A percentile compares a stretch with the other conserved stretches of the same genome.
Evolutionary conservation across 495 filamentous ascomycete genomes (phyloP).

Genomic region (Stereocaulon alpinum): DNA sequence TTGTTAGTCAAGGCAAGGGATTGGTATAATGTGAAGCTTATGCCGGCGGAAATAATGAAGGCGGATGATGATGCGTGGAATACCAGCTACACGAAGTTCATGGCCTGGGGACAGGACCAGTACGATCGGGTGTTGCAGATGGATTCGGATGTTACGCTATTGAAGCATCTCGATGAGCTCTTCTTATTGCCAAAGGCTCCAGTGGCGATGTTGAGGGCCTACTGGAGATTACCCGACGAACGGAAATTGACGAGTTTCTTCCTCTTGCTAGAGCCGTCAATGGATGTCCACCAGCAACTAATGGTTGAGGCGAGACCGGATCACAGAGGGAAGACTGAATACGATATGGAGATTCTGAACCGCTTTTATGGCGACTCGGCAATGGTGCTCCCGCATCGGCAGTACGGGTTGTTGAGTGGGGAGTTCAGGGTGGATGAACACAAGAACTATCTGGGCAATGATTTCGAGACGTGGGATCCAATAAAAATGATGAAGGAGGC

Average conservation of each 20-base stretch:
- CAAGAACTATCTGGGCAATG: conserved; percentile 49
- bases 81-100: conserved; percentile 56
- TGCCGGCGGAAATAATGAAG: conserved; percentile 49
- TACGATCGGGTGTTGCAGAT: conserved; percentile 59
- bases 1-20: conserved; percentile 50
- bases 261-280: conserved; percentile 54
- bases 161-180: conserved; percentile 57
- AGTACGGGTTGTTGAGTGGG: conserved; percentile 57
- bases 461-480: conserved; percentile 59
- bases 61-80: conserved; percentile 43
- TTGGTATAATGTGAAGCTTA: conserved; percentile 49
- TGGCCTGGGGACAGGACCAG: conserved; percentile 58
- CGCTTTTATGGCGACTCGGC: conserved; percentile 54
- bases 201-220: conserved; percentile 58
- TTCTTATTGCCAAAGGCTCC: conserved; percentile 55
- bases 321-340: conserved; percentile 31
- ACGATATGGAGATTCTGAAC: conserved; percentile 71
- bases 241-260: conserved; percentile 50
- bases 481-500: conserved; percentile 51
- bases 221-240: conserved; percentile 51
- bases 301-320: conserved; percentile 32
- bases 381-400: conserved; percentile 64
- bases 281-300: conserved; percentile 41
- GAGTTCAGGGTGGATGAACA: conserved; percentile 59
- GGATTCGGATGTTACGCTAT: conserved; percentile 56